phyloP scores from a whole-genome alignment of 2,329 filamentous ascomycete genomes.

The Penicillium polonicum region DNA sequence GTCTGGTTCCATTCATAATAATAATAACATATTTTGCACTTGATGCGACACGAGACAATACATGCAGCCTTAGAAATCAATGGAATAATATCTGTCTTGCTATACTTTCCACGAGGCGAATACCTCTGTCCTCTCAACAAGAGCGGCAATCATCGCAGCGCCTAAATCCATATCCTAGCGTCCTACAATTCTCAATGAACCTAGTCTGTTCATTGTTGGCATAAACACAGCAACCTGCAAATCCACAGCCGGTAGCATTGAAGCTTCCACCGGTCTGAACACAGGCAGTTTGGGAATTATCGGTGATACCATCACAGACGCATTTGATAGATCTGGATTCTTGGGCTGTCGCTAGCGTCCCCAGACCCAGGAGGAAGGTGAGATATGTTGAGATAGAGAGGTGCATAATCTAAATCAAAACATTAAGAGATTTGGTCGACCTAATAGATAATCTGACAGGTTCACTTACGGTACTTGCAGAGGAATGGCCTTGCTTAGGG shows the following conservation, averaged over 20 bases:
- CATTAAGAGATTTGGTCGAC: not conserved
- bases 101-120: not conserved
- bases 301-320: not conserved
- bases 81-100: not conserved
- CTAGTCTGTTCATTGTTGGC: conserved; percentile 3
- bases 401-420: not conserved
- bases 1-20: not conserved
- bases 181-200: conserved; percentile 5
- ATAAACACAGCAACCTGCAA: conserved; percentile 11
- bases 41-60: not conserved
- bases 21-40: not conserved
- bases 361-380: not conserved
- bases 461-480: not conserved
- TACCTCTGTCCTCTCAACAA: not conserved
- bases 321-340: conserved; percentile 4
- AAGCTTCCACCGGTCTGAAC: conserved; percentile 1
- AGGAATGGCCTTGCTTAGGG: not conserved
- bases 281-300: conserved; percentile 1
- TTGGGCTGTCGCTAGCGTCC: not conserved
- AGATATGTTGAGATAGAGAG: not conserved
- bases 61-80: not conserved
- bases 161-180: conserved; percentile 7
- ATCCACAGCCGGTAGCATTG: conserved; percentile 1
- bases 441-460: not conserved
- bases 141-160: conserved; percentile 10